Percentiles rank a stretch among this genome's conserved stretches.
Conservation (phyloP, 202 grass and related monocot genomes). For the Setaria italica region DNA sequence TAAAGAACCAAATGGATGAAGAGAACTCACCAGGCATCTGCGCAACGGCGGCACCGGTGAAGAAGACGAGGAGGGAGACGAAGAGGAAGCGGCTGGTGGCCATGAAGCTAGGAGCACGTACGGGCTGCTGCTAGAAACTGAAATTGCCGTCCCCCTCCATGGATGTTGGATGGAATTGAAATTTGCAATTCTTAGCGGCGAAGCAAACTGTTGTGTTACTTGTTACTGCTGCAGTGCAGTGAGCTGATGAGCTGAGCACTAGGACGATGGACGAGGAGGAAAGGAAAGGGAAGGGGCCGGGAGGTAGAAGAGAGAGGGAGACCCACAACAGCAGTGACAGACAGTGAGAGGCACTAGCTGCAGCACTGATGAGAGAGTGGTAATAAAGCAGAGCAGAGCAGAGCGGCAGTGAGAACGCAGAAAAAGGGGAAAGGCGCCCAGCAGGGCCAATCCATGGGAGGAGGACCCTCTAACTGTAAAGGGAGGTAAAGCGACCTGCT, state of each 20-base stretch:
- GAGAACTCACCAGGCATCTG: conserved; percentile 59
- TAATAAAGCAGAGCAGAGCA: background rate
- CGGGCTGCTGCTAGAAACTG: no score
- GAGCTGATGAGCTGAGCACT: background rate
- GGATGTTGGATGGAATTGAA: background rate
- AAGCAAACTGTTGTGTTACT: background rate
- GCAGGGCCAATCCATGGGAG: no score
- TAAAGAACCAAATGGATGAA: background rate
- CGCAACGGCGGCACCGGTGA: conserved; percentile 24
- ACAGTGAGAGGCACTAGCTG: background rate
- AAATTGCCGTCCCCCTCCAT: background rate
- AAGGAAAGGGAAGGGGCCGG: no score
- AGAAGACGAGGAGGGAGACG: background rate
- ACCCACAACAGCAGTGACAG: no score
- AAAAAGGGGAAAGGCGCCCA: background rate
- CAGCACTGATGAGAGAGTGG: background rate
- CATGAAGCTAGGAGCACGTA: background rate
- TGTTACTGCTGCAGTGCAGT: background rate
- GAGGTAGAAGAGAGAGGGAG: no score
- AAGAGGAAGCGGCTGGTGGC: background rate
- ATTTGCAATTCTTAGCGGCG: background rate
- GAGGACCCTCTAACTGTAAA: background rate
- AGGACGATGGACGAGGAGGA: no score
- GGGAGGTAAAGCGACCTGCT: no score
- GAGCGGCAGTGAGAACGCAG: background rate